These are phyloP conservation scores for Candida albicans DNA, from an alignment of 1,139 yeast genomes.

Conservation along the genomic window DNA sequence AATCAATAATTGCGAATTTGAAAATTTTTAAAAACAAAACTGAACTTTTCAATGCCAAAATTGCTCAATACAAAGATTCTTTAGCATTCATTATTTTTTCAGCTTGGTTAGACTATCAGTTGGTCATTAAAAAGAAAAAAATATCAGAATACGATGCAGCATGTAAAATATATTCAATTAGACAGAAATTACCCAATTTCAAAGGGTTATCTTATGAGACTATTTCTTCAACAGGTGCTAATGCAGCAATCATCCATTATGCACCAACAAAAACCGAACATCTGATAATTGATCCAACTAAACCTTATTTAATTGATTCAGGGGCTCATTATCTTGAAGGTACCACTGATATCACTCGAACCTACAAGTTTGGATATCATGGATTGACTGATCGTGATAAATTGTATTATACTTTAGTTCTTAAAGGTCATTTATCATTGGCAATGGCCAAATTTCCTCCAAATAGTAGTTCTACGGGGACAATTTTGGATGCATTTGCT, in stretches of 20 bases:
- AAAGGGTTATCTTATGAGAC: constrained; percentile 55
- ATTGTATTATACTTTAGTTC: constrained; percentile 50
- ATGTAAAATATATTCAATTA: constrained; percentile 40
- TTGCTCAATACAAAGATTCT: constrained; percentile 48
- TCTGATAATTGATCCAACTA: constrained; percentile 40
- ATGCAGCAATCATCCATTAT: constrained; percentile 57
- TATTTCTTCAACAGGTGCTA: constrained; percentile 55
- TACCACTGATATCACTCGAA: constrained; percentile 60
- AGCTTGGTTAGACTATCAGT: constrained; percentile 43
- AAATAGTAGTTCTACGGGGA: constrained; percentile 39
- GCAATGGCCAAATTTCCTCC: constrained; percentile 53
- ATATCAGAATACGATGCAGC: constrained; percentile 46
- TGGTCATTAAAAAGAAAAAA: constrained; percentile 24
- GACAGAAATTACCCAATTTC: constrained; percentile 45
- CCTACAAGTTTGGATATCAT: constrained; percentile 41
- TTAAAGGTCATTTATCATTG: constrained; percentile 56
- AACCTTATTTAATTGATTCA: constrained; percentile 49
- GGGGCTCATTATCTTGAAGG: constrained; percentile 61
- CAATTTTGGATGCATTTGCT: constrained; percentile 50
- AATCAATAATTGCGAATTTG: constrained; percentile 36
- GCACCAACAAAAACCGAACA: constrained; percentile 47
- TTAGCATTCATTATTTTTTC: constrained; percentile 41
- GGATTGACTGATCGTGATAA: constrained; percentile 26
- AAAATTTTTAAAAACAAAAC: constrained; percentile 40
- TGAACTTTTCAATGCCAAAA: constrained; percentile 38